Evolutionary conservation across 164 flowering plant species (phyloP).

Genomic region (Cinnamomum chago): DNA sequence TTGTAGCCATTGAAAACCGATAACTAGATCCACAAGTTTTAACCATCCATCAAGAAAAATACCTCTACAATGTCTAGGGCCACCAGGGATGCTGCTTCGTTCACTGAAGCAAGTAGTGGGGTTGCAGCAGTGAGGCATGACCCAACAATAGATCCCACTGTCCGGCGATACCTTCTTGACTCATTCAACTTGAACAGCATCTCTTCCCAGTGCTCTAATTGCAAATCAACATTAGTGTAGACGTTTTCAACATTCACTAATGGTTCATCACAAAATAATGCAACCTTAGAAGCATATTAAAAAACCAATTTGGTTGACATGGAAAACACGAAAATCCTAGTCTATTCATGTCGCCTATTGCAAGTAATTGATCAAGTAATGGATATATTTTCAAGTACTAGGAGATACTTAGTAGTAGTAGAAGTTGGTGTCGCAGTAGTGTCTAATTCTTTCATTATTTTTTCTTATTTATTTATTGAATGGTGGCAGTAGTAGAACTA

Average conservation of each 20-base stretch:
- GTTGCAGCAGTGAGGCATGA: constrained; percentile 71
- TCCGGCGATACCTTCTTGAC: constrained; percentile 59
- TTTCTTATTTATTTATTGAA: no score
- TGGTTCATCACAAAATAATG: not conserved
- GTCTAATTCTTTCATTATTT: no score
- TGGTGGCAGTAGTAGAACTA: no score
- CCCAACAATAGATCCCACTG: constrained; percentile 67
- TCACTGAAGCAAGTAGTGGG: constrained; percentile 67
- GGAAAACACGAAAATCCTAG: not conserved
- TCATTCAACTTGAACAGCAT: constrained; percentile 57
- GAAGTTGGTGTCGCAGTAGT: not conserved
- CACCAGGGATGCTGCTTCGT: constrained; percentile 56
- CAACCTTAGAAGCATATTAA: not conserved
- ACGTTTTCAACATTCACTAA: constrained; percentile 8
- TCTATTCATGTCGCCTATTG: not conserved
- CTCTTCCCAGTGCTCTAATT: constrained; percentile 50
- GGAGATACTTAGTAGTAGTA: not conserved
- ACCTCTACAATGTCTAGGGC: constrained; percentile 83
- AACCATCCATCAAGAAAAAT: constrained; percentile 11
- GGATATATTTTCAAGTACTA: not conserved
- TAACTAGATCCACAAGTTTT: not conserved
- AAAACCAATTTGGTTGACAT: not conserved
- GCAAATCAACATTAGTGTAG: constrained; percentile 15
- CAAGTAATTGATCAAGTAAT: not conserved
- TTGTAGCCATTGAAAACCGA: no score